Percentiles rank a stretch among this genome's conserved stretches.
These are phyloP conservation scores for Lipomyces chichibuensis DNA, from an alignment of 805 yeast species.

Conservation along the genomic window DNA sequence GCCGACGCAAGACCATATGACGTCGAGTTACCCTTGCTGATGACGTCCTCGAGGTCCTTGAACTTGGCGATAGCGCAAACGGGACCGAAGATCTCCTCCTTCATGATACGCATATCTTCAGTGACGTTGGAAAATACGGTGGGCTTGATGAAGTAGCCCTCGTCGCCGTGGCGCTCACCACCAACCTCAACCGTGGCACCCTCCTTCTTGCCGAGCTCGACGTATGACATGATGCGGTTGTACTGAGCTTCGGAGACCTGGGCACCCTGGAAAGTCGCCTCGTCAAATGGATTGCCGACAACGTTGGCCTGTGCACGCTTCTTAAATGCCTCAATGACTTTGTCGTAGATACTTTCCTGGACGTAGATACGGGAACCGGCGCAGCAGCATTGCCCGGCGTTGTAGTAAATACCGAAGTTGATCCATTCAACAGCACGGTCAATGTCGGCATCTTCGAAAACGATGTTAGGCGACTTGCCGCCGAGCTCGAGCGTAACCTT, in stretches of 20 bases:
- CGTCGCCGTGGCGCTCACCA: conserved; percentile 73
- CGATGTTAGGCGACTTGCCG: conserved; percentile 92
- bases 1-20: conserved; percentile 91
- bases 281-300: conserved; percentile 84
- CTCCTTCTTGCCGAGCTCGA: conserved; percentile 75
- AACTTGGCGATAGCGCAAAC: conserved; percentile 84
- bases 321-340: conserved; percentile 64
- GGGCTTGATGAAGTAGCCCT: conserved; percentile 59
- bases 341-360: conserved; percentile 82
- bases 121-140: conserved; percentile 83
- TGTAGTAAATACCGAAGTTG: conserved; percentile 82
- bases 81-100: conserved; percentile 95
- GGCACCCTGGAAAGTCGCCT: conserved; percentile 83
- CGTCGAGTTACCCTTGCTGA: conserved; percentile 75
- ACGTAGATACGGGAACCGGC: conserved; percentile 92
- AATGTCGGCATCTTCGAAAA: conserved; percentile 82
- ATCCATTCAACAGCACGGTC: conserved; percentile 75
- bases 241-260: conserved; percentile 83
- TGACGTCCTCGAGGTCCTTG: conserved; percentile 77
- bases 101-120: conserved; percentile 72
- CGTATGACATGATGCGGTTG: conserved; percentile 74
- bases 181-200: conserved; percentile 85
- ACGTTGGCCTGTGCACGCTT: conserved; percentile 54
- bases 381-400: conserved; percentile 94
- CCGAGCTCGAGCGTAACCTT: conserved; percentile 94